phyloP scores from a whole-genome alignment of 139 green algal species.

The Chlorokybus atmophyticus region DNA sequence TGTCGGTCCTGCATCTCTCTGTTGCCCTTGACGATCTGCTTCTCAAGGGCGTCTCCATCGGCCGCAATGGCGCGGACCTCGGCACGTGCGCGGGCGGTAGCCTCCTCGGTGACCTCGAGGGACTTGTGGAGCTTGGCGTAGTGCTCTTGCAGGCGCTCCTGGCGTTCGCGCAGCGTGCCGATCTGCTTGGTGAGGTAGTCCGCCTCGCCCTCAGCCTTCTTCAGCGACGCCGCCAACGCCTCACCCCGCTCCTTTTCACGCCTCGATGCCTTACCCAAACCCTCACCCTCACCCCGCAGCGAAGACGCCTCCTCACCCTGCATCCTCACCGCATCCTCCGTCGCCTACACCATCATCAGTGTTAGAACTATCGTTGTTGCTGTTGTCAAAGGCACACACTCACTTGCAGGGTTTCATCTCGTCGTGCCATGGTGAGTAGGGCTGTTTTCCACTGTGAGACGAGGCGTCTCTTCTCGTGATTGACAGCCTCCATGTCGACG shows the following conservation, averaged over 20 bases:
- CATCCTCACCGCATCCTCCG: slow-evolving; percentile 53
- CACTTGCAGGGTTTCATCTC: slow-evolving; percentile 46
- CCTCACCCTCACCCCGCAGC: slow-evolving; percentile 51
- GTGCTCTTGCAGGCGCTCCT: slow-evolving; percentile 40
- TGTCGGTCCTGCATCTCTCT: slow-evolving; percentile 9
- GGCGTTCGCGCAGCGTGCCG: slow-evolving; percentile 34
- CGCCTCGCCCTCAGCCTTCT: slow-evolving; percentile 53
- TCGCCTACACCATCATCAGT: slow-evolving; percentile 32
- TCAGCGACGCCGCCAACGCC: slow-evolving; percentile 46
- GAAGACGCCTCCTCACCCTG: slow-evolving; percentile 57
- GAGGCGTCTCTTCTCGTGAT: slow-evolving; percentile 83
- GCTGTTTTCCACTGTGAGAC: slow-evolving; percentile 62
- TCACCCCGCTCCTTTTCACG: slow-evolving; percentile 56
- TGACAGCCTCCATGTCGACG: slow-evolving; percentile 68
- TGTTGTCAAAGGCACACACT: background rate
- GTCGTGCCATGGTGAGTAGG: slow-evolving; percentile 53
- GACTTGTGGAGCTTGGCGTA: slow-evolving; percentile 37
- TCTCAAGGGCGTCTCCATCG: slow-evolving; percentile 19
- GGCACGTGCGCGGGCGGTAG: slow-evolving; percentile 1
- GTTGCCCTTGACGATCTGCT: slow-evolving; percentile 13
- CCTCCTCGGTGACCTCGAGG: slow-evolving; percentile 50
- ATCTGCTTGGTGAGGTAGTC: slow-evolving; percentile 47
- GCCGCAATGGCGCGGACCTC: slow-evolving; percentile 36
- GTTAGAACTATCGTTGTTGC: too few species aligned
- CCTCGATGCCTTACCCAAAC: slow-evolving; percentile 49